These are phyloP conservation scores for Crucibulum laeve DNA, from an alignment of 768 basidiomycete species.

Conservation along the genomic window DNA sequence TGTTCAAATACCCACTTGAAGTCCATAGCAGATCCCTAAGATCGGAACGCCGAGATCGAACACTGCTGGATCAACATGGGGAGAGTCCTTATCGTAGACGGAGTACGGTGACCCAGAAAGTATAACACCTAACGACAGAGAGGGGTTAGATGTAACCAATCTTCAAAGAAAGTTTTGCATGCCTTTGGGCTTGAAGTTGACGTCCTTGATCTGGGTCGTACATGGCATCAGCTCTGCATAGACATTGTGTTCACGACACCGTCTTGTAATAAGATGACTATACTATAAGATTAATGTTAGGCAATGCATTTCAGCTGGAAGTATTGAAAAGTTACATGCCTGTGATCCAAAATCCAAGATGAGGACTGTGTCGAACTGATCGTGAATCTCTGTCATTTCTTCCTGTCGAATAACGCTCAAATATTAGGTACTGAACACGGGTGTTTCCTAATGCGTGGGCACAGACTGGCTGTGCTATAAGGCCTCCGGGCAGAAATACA, in stretches of 20 bases:
- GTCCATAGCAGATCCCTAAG: constrained; percentile 95
- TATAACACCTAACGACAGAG: constrained; percentile 65
- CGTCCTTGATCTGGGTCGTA: constrained; percentile 82
- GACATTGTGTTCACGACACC: constrained; percentile 96
- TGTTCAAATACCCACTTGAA: constrained; percentile 56
- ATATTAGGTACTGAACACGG: background rate
- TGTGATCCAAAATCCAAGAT: constrained; percentile 98
- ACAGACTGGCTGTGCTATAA: no score
- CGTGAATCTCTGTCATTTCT: constrained; percentile 83
- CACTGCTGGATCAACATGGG: constrained; percentile 90
- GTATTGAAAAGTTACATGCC: constrained; percentile 36
- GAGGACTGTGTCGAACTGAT: constrained; percentile 92
- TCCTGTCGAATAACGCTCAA: background rate
- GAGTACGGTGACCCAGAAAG: constrained; percentile 98
- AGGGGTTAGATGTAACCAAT: background rate
- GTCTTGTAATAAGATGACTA: constrained; percentile 93
- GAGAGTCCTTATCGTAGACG: constrained; percentile 89
- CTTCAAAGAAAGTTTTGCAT: background rate
- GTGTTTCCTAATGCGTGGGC: no score
- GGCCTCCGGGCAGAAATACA: no score
- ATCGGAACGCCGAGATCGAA: constrained; percentile 88
- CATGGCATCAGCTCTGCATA: constrained; percentile 98
- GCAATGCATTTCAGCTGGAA: background rate
- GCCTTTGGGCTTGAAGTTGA: constrained; percentile 96
- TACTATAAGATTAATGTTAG: constrained; percentile 48